Percentiles rank a stretch among this genome's conserved stretches.
Conservation (phyloP, 495 filamentous ascomycete genomes). For the Penicillium coffeae region DNA sequence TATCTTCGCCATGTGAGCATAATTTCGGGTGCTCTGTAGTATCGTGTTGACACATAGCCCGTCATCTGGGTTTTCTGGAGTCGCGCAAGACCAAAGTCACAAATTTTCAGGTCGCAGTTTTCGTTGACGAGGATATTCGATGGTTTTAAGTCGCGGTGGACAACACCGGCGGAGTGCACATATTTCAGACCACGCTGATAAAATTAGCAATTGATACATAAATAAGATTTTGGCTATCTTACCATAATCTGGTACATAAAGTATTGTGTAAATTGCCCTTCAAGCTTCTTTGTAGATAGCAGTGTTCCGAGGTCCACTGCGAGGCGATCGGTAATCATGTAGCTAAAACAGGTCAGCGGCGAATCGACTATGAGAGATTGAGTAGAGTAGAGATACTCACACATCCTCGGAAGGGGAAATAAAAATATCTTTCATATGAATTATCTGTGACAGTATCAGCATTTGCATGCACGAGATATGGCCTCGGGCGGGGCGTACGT, state of each 20-base stretch:
- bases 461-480: background rate
- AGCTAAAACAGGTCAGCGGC: too few relatives aligned
- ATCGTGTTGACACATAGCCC: conserved; percentile 89
- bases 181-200: conserved; percentile 84
- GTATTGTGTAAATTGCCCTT: conserved; percentile 94
- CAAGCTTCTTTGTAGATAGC: conserved; percentile 77
- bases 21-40: conserved; percentile 69
- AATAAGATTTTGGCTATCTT: conserved; percentile 4
- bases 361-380: too few relatives aligned
- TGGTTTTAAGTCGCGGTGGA: conserved; percentile 87
- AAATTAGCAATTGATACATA: conserved; percentile 6
- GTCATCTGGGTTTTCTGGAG: conserved; percentile 96
- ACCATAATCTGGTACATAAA: conserved; percentile 94
- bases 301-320: conserved; percentile 86
- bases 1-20: conserved; percentile 57
- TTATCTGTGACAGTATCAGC: conserved; percentile 55
- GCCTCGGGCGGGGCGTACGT: conserved; percentile 49
- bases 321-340: conserved; percentile 89
- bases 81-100: conserved; percentile 87
- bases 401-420: conserved; percentile 93
- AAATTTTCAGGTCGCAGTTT: conserved; percentile 94
- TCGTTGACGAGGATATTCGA: conserved; percentile 93
- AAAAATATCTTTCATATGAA: conserved; percentile 90
- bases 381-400: conserved; percentile 46
- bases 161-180: conserved; percentile 87